Evolutionary conservation across 768 basidiomycete species (phyloP), one percentile per base, ranked within the genome.

Genomic region (Mycena amicta): DNA sequence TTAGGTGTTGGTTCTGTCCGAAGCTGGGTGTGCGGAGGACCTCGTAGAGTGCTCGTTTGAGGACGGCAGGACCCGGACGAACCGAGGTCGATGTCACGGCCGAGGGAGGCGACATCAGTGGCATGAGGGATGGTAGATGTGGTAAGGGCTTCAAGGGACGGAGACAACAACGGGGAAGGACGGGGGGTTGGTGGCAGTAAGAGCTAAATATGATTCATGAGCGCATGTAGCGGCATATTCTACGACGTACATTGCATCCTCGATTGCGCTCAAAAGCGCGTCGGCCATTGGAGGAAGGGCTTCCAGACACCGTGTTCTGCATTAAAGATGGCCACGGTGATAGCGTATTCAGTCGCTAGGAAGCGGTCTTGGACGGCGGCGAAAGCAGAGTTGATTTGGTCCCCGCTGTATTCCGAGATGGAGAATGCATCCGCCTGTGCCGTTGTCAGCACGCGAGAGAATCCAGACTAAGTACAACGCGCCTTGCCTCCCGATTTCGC

Each of bases 21-120:
- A 74, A 70, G 27, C 54, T 62, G 2, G 61, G 57, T 13, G 60
- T 62, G 26, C 75, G 66, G 20, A 75, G 57, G 22, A 77, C 65
- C 59, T 77, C 75, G 61, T 76, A 77, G 47, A 71, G 72, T 13
- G 74, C 74, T 28, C 71, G 66, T 33, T 75, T 74, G 18, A 70
- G 66, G 3, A 77, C 62, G 1, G 49, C 39, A 5, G 60, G n/a
- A 59, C 15, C 76, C 43, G 16, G 61, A 62, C 58, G 63, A 74
- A 5, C 60, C 41, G 3, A 37, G 33, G 33, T 37, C 33, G 33
- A 37, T 18, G 11, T 37, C 33, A 37, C 70, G 70, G 15, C 73
- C 74, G 26, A 77, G 65, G 20, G 58, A 50, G 23, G 77, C 64
- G 5, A 68, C 71, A 52, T 71, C 65, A 0, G 66, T 64, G 2